Evolutionary conservation across 2,329 filamentous ascomycete genomes (phyloP).

Genomic region (Aspergillus transmontanensis): DNA sequence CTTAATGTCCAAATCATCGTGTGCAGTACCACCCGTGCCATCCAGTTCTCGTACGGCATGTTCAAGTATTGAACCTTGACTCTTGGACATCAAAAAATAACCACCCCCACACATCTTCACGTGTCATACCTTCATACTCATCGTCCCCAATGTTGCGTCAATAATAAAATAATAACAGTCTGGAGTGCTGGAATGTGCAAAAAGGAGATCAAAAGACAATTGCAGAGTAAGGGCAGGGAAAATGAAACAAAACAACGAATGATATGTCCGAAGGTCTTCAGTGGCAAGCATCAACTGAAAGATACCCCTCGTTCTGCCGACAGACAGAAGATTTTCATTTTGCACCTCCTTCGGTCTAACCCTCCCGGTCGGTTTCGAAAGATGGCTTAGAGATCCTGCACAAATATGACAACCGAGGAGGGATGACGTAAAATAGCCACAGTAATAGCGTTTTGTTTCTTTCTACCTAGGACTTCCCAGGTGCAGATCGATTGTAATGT

Average conservation of each 20-base stretch:
- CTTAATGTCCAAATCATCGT: conserved; percentile 13
- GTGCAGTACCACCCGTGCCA: conserved; percentile 14
- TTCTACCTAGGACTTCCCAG: conserved; percentile 23
- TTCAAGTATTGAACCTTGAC: conserved; percentile 17
- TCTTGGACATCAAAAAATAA: conserved; percentile 14
- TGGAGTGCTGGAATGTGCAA: conserved; percentile 12
- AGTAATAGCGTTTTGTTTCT: conserved; percentile 34
- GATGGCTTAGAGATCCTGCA: conserved; percentile 18
- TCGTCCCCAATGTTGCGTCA: conserved; percentile 34
- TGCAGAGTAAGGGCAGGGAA: conserved; percentile 12
- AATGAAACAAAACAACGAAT: conserved; percentile 19
- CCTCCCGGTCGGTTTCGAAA: conserved; percentile 24
- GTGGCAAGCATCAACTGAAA: conserved; percentile 22
- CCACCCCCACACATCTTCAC: conserved; percentile 21
- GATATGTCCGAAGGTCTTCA: conserved; percentile 22
- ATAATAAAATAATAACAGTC: conserved; percentile 24
- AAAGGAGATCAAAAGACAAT: conserved; percentile 16
- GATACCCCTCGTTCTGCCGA: conserved; percentile 21
- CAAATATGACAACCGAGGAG: conserved; percentile 15
- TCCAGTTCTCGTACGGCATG: conserved; percentile 11
- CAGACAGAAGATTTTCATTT: conserved; percentile 30
- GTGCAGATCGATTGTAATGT: conserved; percentile 14
- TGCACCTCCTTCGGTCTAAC: conserved; percentile 37
- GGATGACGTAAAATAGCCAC: conserved; percentile 40
- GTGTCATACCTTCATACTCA: conserved; percentile 27